A percentile compares a stretch with the other conserved stretches of the same genome.
These are phyloP conservation scores for Chlamydomonas sp. DNA, from an alignment of 139 green algal species.

Conservation along the genomic window DNA sequence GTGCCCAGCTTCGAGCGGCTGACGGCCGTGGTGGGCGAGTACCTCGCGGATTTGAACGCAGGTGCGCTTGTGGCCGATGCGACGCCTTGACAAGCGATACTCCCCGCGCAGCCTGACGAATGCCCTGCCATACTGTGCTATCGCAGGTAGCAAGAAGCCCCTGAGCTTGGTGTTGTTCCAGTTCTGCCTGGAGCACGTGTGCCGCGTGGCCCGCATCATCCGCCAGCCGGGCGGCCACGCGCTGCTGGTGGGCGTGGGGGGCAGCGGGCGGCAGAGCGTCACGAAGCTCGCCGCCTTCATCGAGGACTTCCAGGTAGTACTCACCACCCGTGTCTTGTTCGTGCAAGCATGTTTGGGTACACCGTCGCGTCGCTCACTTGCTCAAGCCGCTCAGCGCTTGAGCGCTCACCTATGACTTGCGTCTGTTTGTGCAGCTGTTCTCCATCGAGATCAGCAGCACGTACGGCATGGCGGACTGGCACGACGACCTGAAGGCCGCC, in stretches of 20 bases:
- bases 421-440: constrained; percentile 35
- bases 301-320: constrained; percentile 66
- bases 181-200: constrained; percentile 79
- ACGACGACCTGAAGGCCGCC: constrained; percentile 76
- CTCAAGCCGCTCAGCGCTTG: background rate
- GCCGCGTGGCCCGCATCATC: constrained; percentile 68
- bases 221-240: constrained; percentile 73
- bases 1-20: constrained; percentile 34
- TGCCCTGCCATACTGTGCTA: background rate
- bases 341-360: background rate
- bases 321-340: background rate
- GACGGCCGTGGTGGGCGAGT: constrained; percentile 58
- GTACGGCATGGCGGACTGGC: constrained; percentile 74
- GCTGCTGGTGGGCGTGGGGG: constrained; percentile 78
- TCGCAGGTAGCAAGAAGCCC: constrained; percentile 70
- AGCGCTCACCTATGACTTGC: background rate
- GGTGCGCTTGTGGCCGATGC: background rate
- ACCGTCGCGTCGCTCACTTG: background rate
- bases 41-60: constrained; percentile 58
- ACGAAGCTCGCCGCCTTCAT: constrained; percentile 73
- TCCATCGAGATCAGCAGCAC: constrained; percentile 72
- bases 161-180: constrained; percentile 78
- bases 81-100: no score
- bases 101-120: background rate
- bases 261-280: constrained; percentile 70